Conservation (phyloP, 257 asterid species). For the Solanum sparsipilum region DNA sequence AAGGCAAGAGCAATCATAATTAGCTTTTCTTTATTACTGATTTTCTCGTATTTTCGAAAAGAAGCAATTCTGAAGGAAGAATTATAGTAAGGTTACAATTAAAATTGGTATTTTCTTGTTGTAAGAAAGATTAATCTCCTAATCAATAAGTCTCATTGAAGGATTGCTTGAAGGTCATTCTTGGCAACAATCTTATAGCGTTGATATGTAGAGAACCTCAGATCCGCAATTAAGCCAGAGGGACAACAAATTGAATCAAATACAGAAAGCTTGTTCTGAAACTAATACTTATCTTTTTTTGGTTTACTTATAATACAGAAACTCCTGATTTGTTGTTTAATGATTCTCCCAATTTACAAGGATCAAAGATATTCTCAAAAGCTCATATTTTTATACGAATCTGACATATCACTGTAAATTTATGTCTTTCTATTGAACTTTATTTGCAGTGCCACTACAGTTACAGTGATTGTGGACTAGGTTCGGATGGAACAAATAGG, state of each 20-base stretch:
- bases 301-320: background rate
- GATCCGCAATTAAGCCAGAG: background rate
- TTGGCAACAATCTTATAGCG: background rate
- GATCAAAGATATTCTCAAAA: background rate
- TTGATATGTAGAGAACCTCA: background rate
- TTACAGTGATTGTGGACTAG: constrained; percentile 87
- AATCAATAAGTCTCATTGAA: background rate
- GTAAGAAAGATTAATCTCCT: background rate
- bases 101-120: background rate
- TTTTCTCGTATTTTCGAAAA: background rate
- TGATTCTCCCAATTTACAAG: background rate
- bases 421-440: background rate
- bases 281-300: background rate
- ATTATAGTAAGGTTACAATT: too few species aligned
- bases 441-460: constrained; percentile 84
- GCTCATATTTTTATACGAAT: background rate
- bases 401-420: background rate
- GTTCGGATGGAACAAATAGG: constrained; percentile 90
- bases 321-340: background rate
- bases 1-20: background rate
- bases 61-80: background rate
- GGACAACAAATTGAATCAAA: background rate
- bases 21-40: background rate
- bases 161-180: background rate
- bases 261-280: background rate